Evolutionary conservation across 371 early-diverging fungal species (phyloP).

Genomic region (Rhizomucor miehei): DNA sequence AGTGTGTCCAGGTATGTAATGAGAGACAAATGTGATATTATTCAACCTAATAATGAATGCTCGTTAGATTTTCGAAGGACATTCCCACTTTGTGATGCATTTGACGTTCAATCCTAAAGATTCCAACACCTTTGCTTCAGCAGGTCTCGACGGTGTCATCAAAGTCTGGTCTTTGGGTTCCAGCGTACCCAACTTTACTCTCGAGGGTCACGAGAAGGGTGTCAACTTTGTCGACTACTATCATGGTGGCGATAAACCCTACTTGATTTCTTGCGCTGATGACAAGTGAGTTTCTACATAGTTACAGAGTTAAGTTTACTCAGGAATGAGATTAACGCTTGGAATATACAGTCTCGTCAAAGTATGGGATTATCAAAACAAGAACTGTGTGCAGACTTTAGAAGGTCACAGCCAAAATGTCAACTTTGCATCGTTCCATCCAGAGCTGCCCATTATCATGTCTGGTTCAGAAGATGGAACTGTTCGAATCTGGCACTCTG

Average conservation of each 20-base stretch:
- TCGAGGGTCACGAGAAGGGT: slow-evolving; percentile 94
- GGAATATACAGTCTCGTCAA: slow-evolving; percentile 65
- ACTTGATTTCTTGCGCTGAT: slow-evolving; percentile 89
- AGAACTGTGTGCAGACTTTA: slow-evolving; percentile 94
- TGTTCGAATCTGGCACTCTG: slow-evolving; percentile 97
- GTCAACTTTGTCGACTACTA: slow-evolving; percentile 95
- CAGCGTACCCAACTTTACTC: slow-evolving; percentile 84
- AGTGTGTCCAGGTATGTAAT: slow-evolving; percentile 74
- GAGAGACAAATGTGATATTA: not conserved
- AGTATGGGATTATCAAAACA: slow-evolving; percentile 99
- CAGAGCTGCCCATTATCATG: slow-evolving; percentile 95
- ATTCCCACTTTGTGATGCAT: slow-evolving; percentile 96
- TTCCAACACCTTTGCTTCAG: slow-evolving; percentile 94
- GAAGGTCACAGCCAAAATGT: slow-evolving; percentile 99
- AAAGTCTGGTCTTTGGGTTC: slow-evolving; percentile 91
- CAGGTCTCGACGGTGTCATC: slow-evolving; percentile 88
- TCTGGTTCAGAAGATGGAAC: slow-evolving; percentile 97
- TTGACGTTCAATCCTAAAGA: slow-evolving; percentile 97
- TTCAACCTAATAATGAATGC: not conserved
- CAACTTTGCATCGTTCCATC: slow-evolving; percentile 94
- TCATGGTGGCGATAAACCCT: slow-evolving; percentile 93
- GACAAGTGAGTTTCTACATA: slow-evolving; percentile 66
- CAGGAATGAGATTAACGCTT: not conserved
- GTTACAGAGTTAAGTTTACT: no score
- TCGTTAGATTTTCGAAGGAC: slow-evolving; percentile 92